phyloP scores from a whole-genome alignment of 2,329 filamentous ascomycete species.

The Lecanosticta acicola region DNA sequence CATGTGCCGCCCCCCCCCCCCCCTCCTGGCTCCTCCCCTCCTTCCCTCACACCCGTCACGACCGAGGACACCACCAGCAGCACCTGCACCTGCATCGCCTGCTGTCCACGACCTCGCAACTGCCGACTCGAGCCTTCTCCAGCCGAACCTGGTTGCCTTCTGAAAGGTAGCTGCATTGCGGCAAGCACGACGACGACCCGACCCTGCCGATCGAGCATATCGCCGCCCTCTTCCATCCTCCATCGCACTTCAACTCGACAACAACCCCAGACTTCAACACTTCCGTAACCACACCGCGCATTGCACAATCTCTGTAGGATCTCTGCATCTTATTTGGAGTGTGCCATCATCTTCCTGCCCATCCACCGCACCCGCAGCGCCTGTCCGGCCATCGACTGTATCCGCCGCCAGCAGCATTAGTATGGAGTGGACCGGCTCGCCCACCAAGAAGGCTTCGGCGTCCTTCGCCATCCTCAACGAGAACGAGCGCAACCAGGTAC shows the following conservation, averaged over 20 bases:
- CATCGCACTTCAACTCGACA: neutral
- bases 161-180: neutral
- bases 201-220: slow-evolving; percentile 4
- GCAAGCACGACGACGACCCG: slow-evolving; percentile 1
- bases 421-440: slow-evolving; percentile 24
- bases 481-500: slow-evolving; percentile 17
- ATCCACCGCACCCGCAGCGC: neutral
- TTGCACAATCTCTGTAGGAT: slow-evolving; percentile 2
- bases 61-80: neutral
- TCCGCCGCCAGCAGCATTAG: slow-evolving; percentile 6
- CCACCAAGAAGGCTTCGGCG: slow-evolving; percentile 18
- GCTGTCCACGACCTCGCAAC: neutral
- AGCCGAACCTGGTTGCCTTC: neutral
- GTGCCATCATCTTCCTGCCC: slow-evolving; percentile 3
- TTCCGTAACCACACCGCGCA: neutral
- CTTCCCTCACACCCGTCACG: neutral
- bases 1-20: neutral
- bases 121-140: neutral
- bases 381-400: neutral
- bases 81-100: neutral
- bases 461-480: slow-evolving; percentile 23
- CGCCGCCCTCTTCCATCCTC: neutral
- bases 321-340: slow-evolving; percentile 4
- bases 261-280: slow-evolving; percentile 2
- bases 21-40: neutral